These are phyloP conservation scores for Microbotryum intermedium DNA, from an alignment of 1,284 basidiomycete species.

Conservation along the genomic window DNA sequence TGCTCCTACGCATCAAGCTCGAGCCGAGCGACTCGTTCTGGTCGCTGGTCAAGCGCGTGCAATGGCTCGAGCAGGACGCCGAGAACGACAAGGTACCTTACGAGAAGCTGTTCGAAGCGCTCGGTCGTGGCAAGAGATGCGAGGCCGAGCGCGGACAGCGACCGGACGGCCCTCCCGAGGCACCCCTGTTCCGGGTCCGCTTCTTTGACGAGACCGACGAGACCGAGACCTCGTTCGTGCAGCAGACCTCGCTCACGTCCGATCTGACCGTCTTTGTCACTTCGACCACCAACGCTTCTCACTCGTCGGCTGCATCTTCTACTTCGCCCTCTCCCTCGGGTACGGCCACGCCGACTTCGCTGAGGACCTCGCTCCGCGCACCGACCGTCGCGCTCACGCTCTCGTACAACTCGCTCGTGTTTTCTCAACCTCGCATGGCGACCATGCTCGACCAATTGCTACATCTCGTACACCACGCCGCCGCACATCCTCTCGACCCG, in stretches of 20 bases:
- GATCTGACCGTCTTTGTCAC: conserved; percentile 71
- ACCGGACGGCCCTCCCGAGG: conserved; percentile 26
- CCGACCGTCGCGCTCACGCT: conserved; percentile 64
- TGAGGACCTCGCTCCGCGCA: conserved; percentile 54
- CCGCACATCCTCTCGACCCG: conserved; percentile 46
- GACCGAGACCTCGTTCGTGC: conserved; percentile 51
- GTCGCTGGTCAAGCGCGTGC: conserved; percentile 77
- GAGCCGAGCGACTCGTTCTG: conserved; percentile 86
- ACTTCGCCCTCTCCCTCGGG: conserved; percentile 9
- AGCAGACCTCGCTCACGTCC: conserved; percentile 54
- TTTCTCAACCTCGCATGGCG: conserved; percentile 68
- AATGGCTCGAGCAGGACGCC: conserved; percentile 76
- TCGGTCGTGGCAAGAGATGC: conserved; percentile 10
- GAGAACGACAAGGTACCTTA: conserved; percentile 76
- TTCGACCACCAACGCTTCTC: conserved; percentile 19
- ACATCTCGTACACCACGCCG: conserved; percentile 61
- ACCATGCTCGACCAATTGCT: conserved; percentile 80
- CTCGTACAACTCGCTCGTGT: conserved; percentile 90
- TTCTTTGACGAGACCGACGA: conserved; percentile 89
- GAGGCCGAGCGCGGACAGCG: conserved; percentile 11
- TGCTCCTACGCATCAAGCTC: conserved; percentile 75
- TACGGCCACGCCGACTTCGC: conserved; percentile 43
- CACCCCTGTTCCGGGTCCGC: conserved; percentile 77
- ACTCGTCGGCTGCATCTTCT: conserved; percentile 13
- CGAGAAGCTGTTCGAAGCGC: conserved; percentile 57